Conservation (phyloP, 2,329 filamentous ascomycete species). For the Hymenoscyphus occultus region DNA sequence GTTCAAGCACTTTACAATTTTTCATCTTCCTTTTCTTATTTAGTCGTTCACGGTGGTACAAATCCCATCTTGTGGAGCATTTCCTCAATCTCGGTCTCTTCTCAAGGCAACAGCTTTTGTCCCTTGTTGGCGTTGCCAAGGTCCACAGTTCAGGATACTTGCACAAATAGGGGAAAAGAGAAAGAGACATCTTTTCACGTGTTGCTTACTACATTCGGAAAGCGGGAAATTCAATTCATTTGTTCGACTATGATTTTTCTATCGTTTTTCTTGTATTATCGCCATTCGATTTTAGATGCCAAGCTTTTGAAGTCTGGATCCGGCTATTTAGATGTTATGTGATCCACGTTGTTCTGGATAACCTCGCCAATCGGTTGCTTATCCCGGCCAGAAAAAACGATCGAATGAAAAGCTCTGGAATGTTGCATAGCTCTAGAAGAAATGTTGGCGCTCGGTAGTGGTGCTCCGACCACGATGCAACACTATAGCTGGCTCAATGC, state of each 20-base stretch:
- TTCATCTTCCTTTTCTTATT: background rate
- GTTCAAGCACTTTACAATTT: background rate
- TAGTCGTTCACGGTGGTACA: background rate
- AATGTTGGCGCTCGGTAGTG: slow-evolving; percentile 3
- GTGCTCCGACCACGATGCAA: slow-evolving; percentile 2
- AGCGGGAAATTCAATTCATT: background rate
- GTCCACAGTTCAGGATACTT: background rate
- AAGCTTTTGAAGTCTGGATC: slow-evolving; percentile 5
- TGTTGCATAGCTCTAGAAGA: background rate
- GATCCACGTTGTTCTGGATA: background rate
- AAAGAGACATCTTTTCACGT: background rate
- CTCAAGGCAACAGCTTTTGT: slow-evolving; percentile 2
- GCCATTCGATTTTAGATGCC: background rate
- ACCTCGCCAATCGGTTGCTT: slow-evolving; percentile 12
- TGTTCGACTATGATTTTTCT: background rate
- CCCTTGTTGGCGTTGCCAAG: slow-evolving; percentile 1
- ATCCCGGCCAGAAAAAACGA: background rate
- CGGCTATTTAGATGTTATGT: slow-evolving; percentile 9
- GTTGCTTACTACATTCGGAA: background rate
- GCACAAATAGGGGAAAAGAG: background rate
- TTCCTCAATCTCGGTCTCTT: background rate
- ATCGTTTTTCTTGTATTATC: background rate
- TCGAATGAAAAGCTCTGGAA: background rate
- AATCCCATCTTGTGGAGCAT: background rate
- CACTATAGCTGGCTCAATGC: background rate